phyloP scores from a whole-genome alignment of 2,329 filamentous ascomycete species.

The Fusarium albosuccineum region DNA sequence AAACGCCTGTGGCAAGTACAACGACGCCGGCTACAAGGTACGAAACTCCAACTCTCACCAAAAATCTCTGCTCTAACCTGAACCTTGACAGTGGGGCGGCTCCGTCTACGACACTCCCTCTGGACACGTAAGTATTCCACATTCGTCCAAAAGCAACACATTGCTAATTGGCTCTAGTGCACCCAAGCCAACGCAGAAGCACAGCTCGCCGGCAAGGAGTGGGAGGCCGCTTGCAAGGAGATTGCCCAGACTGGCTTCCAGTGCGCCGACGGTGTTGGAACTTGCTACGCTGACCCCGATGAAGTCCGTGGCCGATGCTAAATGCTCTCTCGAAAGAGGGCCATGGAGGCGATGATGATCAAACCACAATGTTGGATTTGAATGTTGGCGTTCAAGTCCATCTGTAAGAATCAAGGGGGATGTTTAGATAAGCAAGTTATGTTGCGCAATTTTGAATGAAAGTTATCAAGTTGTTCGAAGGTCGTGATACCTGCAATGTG shows the following conservation, averaged over 20 bases:
- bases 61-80: neutral
- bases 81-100: conserved; percentile 27
- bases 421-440: neutral
- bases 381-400: neutral
- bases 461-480: neutral
- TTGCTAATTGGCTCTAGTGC: conserved; percentile 22
- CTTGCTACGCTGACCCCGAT: conserved; percentile 29
- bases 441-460: conserved; percentile 9
- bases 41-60: neutral
- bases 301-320: conserved; percentile 33
- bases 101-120: conserved; percentile 26
- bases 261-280: conserved; percentile 37
- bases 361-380: neutral
- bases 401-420: neutral
- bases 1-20: conserved; percentile 34
- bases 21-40: conserved; percentile 30
- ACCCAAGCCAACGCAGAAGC: conserved; percentile 19
- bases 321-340: neutral
- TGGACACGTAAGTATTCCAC: conserved; percentile 27
- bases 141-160: fast-evolving
- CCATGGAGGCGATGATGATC: neutral
- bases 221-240: conserved; percentile 40
- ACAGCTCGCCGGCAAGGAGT: conserved; percentile 37
- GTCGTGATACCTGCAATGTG: too few species aligned
- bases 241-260: conserved; percentile 31